phyloP scores from a whole-genome alignment of 2,329 filamentous ascomycete species.

The Cercospora nicotianae region DNA sequence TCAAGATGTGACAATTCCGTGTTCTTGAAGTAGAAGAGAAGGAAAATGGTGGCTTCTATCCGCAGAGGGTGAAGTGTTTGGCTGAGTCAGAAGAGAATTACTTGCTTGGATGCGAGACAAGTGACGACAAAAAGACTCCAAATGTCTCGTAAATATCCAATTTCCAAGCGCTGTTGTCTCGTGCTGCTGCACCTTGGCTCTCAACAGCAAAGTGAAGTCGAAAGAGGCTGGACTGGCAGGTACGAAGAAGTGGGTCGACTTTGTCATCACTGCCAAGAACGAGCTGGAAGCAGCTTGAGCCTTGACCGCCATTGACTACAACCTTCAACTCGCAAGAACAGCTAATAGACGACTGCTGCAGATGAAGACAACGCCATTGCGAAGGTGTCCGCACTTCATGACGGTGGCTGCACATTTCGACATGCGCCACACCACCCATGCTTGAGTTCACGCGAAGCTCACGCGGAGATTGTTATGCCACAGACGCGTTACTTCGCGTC shows the following conservation, averaged over 20 bases:
- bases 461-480: not conserved
- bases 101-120: not conserved
- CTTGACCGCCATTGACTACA: not conserved
- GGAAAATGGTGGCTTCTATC: not conserved
- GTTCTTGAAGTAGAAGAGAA: not conserved
- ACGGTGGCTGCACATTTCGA: not conserved
- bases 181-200: not conserved
- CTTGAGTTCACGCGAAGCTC: not conserved
- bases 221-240: not conserved
- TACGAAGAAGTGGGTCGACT: not conserved
- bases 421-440: not conserved
- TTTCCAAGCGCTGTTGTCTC: not conserved
- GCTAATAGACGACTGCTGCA: not conserved
- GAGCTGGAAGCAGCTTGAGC: not conserved
- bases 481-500: not conserved
- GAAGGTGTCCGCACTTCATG: not conserved
- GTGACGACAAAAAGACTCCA: not conserved
- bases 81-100: not conserved
- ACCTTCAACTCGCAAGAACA: not conserved
- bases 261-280: constrained; percentile 1
- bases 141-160: not conserved
- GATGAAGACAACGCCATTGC: not conserved
- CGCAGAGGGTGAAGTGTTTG: not conserved
- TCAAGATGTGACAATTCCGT: not conserved
- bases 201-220: not conserved